Base-by-base conservation (phyloP, 1,284 basidiomycete genomes). In the Cutaneotrichosporon cavernicola region DNA sequence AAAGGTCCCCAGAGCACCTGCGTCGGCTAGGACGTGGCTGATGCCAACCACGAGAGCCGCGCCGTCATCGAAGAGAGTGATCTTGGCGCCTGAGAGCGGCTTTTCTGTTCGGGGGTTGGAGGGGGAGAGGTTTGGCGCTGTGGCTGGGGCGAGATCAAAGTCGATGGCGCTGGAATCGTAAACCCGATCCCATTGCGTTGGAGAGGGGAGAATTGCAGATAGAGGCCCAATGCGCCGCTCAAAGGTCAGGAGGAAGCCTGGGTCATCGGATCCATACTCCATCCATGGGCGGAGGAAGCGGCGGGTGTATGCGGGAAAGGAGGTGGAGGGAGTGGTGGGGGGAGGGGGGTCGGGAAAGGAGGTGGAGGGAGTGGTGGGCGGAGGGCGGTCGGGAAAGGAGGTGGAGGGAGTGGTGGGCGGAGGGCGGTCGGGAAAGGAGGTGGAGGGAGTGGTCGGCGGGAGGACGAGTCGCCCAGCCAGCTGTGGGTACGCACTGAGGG, bases 401-500 rank as follows among this genome's bases (percentile, higher is more conserved):
- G 34, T 36, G 34, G 34, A 2, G 13, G 61, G 50, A 14, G 21
- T 26, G 4, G 38, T 11, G 65, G 58, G 21, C 65, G 62, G 13
- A 50, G 62, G 65, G 14, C 65, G 62, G 22, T n/a, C 40, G 5
- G 55, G 51, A 5, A 50, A 60, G 6, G 8, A 36, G 5, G 34
- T 36, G 34, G 34, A 2, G 13, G 61, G 50, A 14, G 21, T 26
- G 4, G 38, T 30, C 1, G n/a, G 47, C 0, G 60, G 21, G 11
- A 62, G 22, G 10, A 57, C 46, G 14, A 65, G 38, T 2, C 57
- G 80, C 0, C 82, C 82, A 2, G 76, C 68, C 75, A 79, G 82
- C 49, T 82, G 81, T 1, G 82, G 81, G 65, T 83, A 83, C 1
- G 69, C 66, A 53, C 72, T 65, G 49, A 83, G 69, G 5, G 78